Base-by-base conservation (phyloP, 1,284 basidiomycete genomes). In the Phellopilus nigrolimitatus region DNA sequence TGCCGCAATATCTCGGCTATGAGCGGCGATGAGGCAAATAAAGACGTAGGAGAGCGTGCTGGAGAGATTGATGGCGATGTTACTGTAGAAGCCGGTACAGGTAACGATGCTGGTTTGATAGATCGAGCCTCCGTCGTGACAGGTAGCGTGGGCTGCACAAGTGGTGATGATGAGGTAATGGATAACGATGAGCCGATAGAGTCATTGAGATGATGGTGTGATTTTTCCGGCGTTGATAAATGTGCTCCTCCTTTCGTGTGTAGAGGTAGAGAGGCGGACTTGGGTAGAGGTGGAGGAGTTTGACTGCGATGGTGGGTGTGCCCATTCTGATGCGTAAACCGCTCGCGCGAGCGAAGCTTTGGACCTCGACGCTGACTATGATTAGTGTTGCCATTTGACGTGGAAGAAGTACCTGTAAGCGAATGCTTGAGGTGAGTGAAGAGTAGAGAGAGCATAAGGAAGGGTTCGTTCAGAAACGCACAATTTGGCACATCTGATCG, bases 281-380 rank as follows among this genome's bases (percentile, higher is more conserved):
- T 86, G n/a, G 88, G 87, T 19, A 91, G 71, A 38, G 88, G 88
- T 2, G 88, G 88, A 2, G 88, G 88, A 0, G 84, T 82, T 13
- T 75, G 77, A 61, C 78, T 84, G 45, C 84, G 78, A 22, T 51
- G 47, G 19, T 36, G 38, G 12, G 45, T 17, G 44, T 48, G 43
- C n/a, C 54, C 45, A 40, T 52, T 51, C 27, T 54, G 49, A 22
- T 58, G 56, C 28, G 57, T 57, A 28, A 68, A 59, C 17, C 57
- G 59, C 39, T 64, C 62, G 31, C 62, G 58, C 21, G 63, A 58
- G 19, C 61, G 56, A 9, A 61, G 41, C 39, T 58, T 63, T 7
- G 53, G 52, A 12, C 41, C 41, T 12, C 36, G 10, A 12, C 47
- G 47, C 27, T 47, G 47, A 21, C 27, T 17, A 27, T 49, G 51